phyloP scores from a whole-genome alignment of 441 rosid species.

The Mallotus japonicus region DNA sequence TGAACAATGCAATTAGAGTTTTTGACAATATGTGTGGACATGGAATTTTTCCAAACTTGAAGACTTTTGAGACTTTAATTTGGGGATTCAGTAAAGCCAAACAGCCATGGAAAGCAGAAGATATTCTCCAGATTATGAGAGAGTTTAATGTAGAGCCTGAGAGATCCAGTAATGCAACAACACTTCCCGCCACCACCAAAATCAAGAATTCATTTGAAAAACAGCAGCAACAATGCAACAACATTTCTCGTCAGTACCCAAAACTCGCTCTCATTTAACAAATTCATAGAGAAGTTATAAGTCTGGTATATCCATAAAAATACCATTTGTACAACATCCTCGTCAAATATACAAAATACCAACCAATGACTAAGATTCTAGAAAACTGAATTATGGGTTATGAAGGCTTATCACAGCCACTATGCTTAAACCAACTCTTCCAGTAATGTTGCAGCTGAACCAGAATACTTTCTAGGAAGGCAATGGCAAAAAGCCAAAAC shows the following conservation, averaged over 20 bases:
- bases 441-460: not conserved
- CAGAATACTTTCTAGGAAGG: not conserved
- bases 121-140: constrained; percentile 57
- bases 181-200: too few species aligned
- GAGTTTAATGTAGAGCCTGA: constrained; percentile 50
- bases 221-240: too few species aligned
- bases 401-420: not conserved
- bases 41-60: constrained; percentile 57
- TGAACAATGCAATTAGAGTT: constrained; percentile 55
- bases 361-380: not conserved
- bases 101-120: constrained; percentile 82
- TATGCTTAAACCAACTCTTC: not conserved
- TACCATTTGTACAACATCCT: not conserved
- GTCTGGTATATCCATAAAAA: not conserved
- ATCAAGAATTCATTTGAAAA: too few species aligned
- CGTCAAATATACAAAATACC: not conserved
- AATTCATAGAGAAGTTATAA: not conserved
- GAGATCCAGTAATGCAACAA: constrained; percentile 25
- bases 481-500: constrained; percentile 11
- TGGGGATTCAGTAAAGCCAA: constrained; percentile 64
- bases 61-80: constrained; percentile 65
- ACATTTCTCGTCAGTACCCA: too few species aligned
- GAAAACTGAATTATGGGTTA: not conserved
- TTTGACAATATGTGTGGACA: constrained; percentile 54
- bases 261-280: not conserved